Conservation (phyloP, 352 stramenopile species). For the Globisporangium paddicum region DNA sequence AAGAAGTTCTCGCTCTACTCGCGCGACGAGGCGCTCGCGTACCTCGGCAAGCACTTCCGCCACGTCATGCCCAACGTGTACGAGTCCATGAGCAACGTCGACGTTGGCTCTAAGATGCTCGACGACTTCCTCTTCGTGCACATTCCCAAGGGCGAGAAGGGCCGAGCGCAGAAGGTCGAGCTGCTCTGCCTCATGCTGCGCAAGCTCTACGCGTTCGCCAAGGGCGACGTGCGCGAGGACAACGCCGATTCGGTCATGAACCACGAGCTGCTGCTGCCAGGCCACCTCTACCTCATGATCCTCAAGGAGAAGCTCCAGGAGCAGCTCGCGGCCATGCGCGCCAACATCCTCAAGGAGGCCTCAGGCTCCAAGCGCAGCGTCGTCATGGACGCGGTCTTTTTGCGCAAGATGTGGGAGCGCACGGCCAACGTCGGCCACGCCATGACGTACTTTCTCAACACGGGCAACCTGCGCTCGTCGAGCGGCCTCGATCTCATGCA, state of each 20-base stretch:
- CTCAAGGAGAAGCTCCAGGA: conserved; percentile 99
- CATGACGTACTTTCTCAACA: conserved; percentile 99
- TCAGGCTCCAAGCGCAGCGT: conserved; percentile 47
- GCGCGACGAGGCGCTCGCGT: conserved; percentile 87
- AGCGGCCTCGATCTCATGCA: conserved; percentile 98
- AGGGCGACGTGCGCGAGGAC: conserved; percentile 93
- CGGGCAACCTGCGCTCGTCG: conserved; percentile 96
- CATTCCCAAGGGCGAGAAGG: conserved; percentile 87
- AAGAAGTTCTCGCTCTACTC: conserved; percentile 92
- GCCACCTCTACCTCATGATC: conserved; percentile 95
- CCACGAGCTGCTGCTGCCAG: conserved; percentile 95
- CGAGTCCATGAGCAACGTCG: conserved; percentile 84
- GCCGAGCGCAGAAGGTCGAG: conserved; percentile 89
- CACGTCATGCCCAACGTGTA: conserved; percentile 84
- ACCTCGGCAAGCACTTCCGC: conserved; percentile 97
- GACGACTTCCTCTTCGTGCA: conserved; percentile 97
- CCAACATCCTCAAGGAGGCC: conserved; percentile 77
- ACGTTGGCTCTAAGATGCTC: conserved; percentile 88
- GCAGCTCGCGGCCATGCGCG: conserved; percentile 70
- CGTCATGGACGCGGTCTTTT: conserved; percentile 83
- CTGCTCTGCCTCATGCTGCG: conserved; percentile 95
- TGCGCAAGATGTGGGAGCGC: conserved; percentile 93
- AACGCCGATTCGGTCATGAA: conserved; percentile 99
- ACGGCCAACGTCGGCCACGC: conserved; percentile 90
- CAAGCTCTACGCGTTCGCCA: conserved; percentile 97